Evolutionary conservation across 371 early-diverging fungal species (phyloP).

Genomic region (Rhizopus stolonifer): DNA sequence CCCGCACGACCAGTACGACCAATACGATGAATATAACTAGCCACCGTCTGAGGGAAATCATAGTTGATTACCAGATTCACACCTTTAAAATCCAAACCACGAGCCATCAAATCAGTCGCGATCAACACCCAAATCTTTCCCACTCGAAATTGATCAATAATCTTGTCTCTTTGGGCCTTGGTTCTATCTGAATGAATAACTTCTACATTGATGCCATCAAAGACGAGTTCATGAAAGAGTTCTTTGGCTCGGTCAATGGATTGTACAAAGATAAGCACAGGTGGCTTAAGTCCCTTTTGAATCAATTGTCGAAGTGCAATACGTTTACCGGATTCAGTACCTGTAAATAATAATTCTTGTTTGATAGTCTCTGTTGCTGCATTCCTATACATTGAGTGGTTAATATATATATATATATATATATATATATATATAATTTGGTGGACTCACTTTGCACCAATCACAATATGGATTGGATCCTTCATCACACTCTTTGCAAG

Average conservation of each 20-base stretch:
- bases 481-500: slow-evolving; percentile 89
- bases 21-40: slow-evolving; percentile 98
- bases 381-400: no score
- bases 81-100: slow-evolving; percentile 95
- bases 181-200: slow-evolving; percentile 93
- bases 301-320: slow-evolving; percentile 90
- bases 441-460: slow-evolving; percentile 76
- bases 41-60: slow-evolving; percentile 91
- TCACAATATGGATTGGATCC: slow-evolving; percentile 83
- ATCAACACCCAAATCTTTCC: slow-evolving; percentile 93
- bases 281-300: slow-evolving; percentile 81
- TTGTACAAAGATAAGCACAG: slow-evolving; percentile 93
- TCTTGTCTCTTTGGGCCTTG: slow-evolving; percentile 84
- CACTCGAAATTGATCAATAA: slow-evolving; percentile 85
- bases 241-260: slow-evolving; percentile 95
- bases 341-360: slow-evolving; percentile 90
- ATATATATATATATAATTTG: neutral
- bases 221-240: slow-evolving; percentile 91
- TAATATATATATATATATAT: no score
- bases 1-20: slow-evolving; percentile 97
- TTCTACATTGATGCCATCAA: slow-evolving; percentile 95
- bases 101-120: slow-evolving; percentile 99
- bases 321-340: slow-evolving; percentile 92
- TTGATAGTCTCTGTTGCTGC: slow-evolving; percentile 90
- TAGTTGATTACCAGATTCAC: slow-evolving; percentile 93